Evolutionary conservation across 2,329 filamentous ascomycete species (phyloP).

Genomic region (Hypoxylon sp.): DNA sequence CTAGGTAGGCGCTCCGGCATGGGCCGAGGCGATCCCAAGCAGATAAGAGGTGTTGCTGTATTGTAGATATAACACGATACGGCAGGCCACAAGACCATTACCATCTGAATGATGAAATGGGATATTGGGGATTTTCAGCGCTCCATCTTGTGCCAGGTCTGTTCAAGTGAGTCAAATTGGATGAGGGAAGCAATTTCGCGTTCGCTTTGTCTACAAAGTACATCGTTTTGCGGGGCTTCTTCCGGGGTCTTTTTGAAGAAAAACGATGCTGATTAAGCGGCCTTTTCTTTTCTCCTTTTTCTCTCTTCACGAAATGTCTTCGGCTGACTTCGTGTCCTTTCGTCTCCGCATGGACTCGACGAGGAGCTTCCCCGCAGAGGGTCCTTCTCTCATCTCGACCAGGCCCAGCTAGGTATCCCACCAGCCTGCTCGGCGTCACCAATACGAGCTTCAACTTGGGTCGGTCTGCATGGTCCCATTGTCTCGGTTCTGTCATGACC

Average conservation of each 20-base stretch:
- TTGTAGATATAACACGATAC: too few species aligned
- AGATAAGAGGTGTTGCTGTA: not conserved
- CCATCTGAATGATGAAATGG: not conserved
- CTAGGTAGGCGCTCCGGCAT: not conserved
- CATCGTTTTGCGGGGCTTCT: constrained; percentile 36
- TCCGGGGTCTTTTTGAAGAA: constrained; percentile 20
- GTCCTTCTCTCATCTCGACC: too few species aligned
- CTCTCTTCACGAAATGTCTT: constrained; percentile 4
- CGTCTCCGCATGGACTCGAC: not conserved
- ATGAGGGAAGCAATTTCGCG: not conserved
- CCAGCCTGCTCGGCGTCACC: too few species aligned
- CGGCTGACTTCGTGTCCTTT: not conserved
- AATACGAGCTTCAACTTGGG: too few species aligned
- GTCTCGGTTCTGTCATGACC: too few species aligned
- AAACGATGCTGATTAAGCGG: too few species aligned
- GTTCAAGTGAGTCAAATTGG: not conserved
- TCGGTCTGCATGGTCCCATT: too few species aligned
- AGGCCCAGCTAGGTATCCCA: too few species aligned
- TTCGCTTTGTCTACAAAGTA: too few species aligned
- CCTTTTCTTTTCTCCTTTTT: not conserved
- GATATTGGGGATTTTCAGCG: constrained; percentile 7
- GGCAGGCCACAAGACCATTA: too few species aligned
- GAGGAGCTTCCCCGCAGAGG: too few species aligned
- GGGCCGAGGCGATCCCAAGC: too few species aligned
- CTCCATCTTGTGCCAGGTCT: not conserved